These are phyloP conservation scores for Trichocladium uniseriatum DNA, from an alignment of 495 filamentous ascomycete genomes.

Conservation along the genomic window DNA sequence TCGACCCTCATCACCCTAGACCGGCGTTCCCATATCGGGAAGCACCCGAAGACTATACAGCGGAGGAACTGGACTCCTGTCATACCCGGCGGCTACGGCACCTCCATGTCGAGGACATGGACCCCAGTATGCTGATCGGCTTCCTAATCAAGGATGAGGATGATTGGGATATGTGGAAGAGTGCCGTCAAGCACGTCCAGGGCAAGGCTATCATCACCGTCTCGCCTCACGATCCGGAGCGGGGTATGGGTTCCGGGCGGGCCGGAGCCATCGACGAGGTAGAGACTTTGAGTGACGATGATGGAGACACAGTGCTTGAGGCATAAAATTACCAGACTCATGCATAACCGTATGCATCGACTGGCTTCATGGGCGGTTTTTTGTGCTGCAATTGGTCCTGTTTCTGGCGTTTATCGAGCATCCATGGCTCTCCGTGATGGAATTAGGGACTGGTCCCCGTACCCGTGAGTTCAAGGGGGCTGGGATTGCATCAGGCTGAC, in stretches of 20 bases:
- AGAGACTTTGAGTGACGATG: conserved; percentile 65
- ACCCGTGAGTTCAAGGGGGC: too few relatives aligned
- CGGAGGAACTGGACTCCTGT: conserved; percentile 70
- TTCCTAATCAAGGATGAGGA: conserved; percentile 76
- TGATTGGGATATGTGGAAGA: conserved; percentile 79
- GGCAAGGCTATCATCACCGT: conserved; percentile 84
- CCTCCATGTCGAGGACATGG: conserved; percentile 84
- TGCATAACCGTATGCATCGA: not conserved
- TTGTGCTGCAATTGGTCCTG: not conserved
- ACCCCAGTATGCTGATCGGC: conserved; percentile 97
- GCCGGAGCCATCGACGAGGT: conserved; percentile 81
- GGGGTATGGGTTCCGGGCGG: conserved; percentile 47
- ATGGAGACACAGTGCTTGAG: conserved; percentile 39
- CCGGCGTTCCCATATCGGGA: conserved; percentile 52
- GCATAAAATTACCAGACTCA: conserved; percentile 14
- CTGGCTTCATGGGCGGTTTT: not conserved
- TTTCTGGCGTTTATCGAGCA: not conserved
- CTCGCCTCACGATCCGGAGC: conserved; percentile 52
- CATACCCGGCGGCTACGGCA: conserved; percentile 78
- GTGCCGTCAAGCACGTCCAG: conserved; percentile 53
- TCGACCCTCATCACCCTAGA: conserved; percentile 82
- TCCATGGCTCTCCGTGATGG: too few relatives aligned
- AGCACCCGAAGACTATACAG: conserved; percentile 45
- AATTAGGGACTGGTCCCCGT: too few relatives aligned
- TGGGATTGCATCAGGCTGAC: too few relatives aligned